These are phyloP conservation scores for Domatiomyces globalis DNA, from an alignment of 2,329 filamentous ascomycete genomes.

Conservation along the genomic window DNA sequence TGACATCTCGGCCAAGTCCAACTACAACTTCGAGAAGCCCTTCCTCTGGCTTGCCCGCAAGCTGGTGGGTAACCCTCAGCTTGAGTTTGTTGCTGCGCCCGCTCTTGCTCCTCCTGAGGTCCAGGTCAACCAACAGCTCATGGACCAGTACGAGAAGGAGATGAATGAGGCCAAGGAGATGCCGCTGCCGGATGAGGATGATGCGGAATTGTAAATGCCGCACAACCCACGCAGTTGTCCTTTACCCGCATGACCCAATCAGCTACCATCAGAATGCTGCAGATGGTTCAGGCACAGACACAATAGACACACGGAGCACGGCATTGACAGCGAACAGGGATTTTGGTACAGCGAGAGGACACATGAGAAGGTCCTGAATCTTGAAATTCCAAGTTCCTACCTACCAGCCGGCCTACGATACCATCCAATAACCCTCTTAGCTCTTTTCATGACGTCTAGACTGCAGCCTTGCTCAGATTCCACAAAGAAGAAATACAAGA, in stretches of 20 bases:
- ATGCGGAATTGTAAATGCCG: conserved; percentile 43
- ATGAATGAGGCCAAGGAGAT: conserved; percentile 65
- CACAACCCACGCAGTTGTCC: background rate
- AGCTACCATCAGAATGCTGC: background rate
- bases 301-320: background rate
- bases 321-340: conserved; percentile 1
- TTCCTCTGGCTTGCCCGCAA: conserved; percentile 99
- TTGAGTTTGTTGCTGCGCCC: conserved; percentile 94
- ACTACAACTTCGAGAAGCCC: conserved; percentile 99
- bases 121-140: conserved; percentile 67
- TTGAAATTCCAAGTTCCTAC: background rate
- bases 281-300: background rate
- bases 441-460: conserved; percentile 1
- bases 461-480: background rate
- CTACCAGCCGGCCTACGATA: background rate
- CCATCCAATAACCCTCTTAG: background rate
- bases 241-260: background rate
- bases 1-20: conserved; percentile 98
- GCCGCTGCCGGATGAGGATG: conserved; percentile 91
- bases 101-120: conserved; percentile 91
- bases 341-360: conserved; percentile 13
- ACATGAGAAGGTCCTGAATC: conserved; percentile 9
- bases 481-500: background rate
- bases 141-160: conserved; percentile 74
- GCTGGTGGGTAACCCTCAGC: conserved; percentile 79